Base-by-base conservation (phyloP, 2,329 filamentous ascomycete genomes). In the Penicillium vulpinum region DNA sequence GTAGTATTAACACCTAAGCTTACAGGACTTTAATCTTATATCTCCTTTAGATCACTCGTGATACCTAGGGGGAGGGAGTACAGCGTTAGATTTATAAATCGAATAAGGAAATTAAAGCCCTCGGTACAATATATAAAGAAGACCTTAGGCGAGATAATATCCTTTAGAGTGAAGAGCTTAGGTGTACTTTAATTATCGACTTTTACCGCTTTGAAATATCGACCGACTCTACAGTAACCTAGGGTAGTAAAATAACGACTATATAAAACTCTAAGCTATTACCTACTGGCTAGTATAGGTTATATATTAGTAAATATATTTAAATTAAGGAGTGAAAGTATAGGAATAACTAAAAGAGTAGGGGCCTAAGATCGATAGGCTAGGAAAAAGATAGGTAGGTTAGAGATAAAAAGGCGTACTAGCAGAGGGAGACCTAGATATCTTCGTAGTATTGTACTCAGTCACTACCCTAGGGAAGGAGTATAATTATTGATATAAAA, bases 161-260 rank as follows among this genome's bases (percentile, higher is more conserved):
- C 28, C 44, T 70, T 28, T 70, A 63, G 67, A 65, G 62, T 56
- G 13, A 51, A 26, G 67, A 70, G 51, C 58, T 65, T 6, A 50
- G 59, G 16, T 60, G 61, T 31, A 58, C 59, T 13, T 51, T 67
- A 26, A 62, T 66, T 39, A 63, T 64, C 51, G 64, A 70, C 55
- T 70, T 69, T 53, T 61, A 67, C 51, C 54, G 56, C 2, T 62
- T 40, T 41, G 55, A 56, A 48, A 52, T 49, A 15, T 33, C 60
- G 29, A 51, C 56, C 33, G 41, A 16, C 18, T 45, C n/a, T 18
- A 22, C 21, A 53, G 52, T 48, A 24, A 22, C 9, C 22, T 36
- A 3, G 31, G 13, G 18, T 35, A 0, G 40, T 18, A 28, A 44
- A 56, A 45, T 33, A 47, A 59, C 41, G 36, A 39, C 53, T 44